Conservation (phyloP, 2,329 filamentous ascomycete genomes). For the Rhinocladiella similis region DNA sequence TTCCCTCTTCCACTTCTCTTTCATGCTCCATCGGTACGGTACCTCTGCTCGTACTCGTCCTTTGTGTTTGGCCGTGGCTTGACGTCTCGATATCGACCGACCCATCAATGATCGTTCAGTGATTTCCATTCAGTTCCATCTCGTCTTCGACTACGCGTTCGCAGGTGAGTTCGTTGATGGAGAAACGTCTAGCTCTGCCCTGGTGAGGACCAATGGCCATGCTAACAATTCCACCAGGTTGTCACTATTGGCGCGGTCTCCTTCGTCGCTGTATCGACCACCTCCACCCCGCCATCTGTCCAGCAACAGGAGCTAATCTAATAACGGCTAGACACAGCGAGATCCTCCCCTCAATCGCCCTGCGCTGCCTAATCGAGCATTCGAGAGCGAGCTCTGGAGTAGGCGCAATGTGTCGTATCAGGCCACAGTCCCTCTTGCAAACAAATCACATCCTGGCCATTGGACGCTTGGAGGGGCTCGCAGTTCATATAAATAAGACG, state of each 20-base stretch:
- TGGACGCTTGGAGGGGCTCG: not conserved
- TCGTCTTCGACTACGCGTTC: not conserved
- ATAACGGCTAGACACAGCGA: not conserved
- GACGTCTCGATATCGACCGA: not conserved
- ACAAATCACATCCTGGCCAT: not conserved
- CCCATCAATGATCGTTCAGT: not conserved
- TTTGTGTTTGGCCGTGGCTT: too few relatives aligned
- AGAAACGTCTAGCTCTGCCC: not conserved
- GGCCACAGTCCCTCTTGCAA: not conserved
- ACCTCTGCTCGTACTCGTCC: not conserved
- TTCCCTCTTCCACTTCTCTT: not conserved
- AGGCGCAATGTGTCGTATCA: not conserved
- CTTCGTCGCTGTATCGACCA: conserved; percentile 3
- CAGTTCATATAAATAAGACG: not conserved
- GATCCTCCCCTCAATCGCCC: not conserved
- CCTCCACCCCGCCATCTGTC: not conserved
- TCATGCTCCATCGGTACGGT: not conserved
- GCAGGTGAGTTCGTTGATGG: not conserved
- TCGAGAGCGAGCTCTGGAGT: not conserved
- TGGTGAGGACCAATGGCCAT: not conserved
- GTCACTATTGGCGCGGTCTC: not conserved
- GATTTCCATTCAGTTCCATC: not conserved
- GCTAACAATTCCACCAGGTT: not conserved
- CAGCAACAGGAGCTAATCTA: not conserved
- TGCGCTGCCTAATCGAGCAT: not conserved